These are phyloP conservation scores for Boletales sp. DNA, from an alignment of 768 basidiomycete species.

Conservation along the genomic window DNA sequence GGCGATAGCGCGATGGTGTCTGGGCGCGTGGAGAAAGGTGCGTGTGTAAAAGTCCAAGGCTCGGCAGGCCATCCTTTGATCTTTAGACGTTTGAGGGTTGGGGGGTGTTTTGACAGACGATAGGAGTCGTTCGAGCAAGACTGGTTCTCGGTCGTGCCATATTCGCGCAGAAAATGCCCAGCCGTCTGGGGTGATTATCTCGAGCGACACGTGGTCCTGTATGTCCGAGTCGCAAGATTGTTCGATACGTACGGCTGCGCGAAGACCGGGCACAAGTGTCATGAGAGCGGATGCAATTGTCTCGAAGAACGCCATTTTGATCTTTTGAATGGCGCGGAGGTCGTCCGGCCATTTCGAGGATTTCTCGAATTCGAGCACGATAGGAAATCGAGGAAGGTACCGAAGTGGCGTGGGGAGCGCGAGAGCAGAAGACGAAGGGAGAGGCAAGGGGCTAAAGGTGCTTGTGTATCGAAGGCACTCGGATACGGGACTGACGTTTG, in stretches of 20 bases:
- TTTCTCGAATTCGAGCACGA: slow-evolving; percentile 87
- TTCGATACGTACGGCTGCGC: slow-evolving; percentile 57
- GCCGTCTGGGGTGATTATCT: slow-evolving; percentile 75
- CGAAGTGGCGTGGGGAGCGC: slow-evolving; percentile 57
- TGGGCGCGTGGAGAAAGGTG: slow-evolving; percentile 76
- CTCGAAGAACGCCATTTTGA: slow-evolving; percentile 91
- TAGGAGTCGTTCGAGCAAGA: slow-evolving; percentile 68
- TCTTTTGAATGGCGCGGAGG: slow-evolving; percentile 84
- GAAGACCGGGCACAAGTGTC: slow-evolving; percentile 46
- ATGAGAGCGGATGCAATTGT: slow-evolving; percentile 67
- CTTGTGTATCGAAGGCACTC: slow-evolving; percentile 80
- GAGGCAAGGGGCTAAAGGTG: slow-evolving; percentile 74
- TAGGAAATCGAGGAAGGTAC: slow-evolving; percentile 65
- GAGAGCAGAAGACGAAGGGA: slow-evolving; percentile 50
- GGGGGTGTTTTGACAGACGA: slow-evolving; percentile 34
- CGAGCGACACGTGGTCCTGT: slow-evolving; percentile 67
- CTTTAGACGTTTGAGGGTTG: slow-evolving; percentile 23
- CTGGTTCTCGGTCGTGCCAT: slow-evolving; percentile 84
- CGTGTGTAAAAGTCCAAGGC: slow-evolving; percentile 59
- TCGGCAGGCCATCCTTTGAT: slow-evolving; percentile 52
- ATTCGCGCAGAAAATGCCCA: slow-evolving; percentile 85
- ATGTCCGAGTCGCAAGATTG: slow-evolving; percentile 51
- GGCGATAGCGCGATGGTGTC: slow-evolving; percentile 82
- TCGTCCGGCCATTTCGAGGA: slow-evolving; percentile 96
- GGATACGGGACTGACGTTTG: slow-evolving; percentile 72